Evolutionary conservation across 352 stramenopile genomes (phyloP).

Genomic region (Elongisporangium anandrum): DNA sequence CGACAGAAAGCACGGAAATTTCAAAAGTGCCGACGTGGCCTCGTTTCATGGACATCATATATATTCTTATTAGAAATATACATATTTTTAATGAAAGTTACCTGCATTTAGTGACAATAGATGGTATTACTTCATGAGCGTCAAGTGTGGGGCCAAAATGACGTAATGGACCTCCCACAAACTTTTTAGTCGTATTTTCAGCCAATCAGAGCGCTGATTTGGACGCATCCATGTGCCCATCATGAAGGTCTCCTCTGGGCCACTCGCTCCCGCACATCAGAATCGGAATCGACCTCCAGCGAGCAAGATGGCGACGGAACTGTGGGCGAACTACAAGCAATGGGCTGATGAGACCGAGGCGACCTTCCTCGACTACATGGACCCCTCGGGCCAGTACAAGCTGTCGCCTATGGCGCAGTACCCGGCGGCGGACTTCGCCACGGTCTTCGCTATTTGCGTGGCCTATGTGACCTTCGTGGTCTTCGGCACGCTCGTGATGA

Average conservation of each 20-base stretch:
- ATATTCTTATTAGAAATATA: neutral
- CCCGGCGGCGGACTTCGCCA: conserved; percentile 49
- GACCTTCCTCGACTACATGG: conserved; percentile 41
- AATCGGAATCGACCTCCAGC: neutral
- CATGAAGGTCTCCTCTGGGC: neutral
- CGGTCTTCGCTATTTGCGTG: conserved; percentile 50
- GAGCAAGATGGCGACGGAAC: conserved; percentile 23
- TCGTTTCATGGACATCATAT: neutral
- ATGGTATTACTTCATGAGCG: neutral
- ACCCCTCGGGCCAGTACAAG: conserved; percentile 41
- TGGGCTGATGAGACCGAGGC: conserved; percentile 47
- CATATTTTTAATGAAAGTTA: neutral
- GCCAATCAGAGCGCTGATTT: neutral
- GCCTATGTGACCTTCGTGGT: conserved; percentile 67
- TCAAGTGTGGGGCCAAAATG: conserved; percentile 1
- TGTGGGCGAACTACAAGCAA: conserved; percentile 57
- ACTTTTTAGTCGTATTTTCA: neutral
- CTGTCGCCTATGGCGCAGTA: conserved; percentile 34
- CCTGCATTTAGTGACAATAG: neutral
- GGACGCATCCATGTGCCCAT: neutral
- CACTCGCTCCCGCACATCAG: neutral
- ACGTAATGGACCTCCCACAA: conserved; percentile 1
- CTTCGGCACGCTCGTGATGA: conserved; percentile 74
- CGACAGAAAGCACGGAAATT: neutral
- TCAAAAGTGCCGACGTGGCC: neutral